A percentile compares a stretch with the other conserved stretches of the same genome.
Conservation (phyloP, 2,329 filamentous ascomycete genomes). For the Cytospora chrysosperma region DNA sequence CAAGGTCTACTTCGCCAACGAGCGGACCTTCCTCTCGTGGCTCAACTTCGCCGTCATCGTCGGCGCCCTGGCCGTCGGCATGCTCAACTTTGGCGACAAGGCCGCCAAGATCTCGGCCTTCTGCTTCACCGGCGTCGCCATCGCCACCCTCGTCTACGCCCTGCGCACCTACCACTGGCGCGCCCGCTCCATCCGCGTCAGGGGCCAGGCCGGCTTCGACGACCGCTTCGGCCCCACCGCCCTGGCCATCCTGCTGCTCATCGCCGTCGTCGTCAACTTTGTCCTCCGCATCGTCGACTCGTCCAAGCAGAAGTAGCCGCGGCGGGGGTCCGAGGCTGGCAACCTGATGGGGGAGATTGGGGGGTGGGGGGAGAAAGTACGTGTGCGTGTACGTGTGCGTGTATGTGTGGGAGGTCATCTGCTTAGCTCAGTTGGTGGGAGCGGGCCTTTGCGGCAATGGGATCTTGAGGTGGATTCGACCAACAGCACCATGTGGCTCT, state of each 20-base stretch:
- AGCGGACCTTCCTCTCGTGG: conserved; percentile 98
- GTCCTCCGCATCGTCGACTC: conserved; percentile 68
- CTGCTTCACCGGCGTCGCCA: conserved; percentile 89
- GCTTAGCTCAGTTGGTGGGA: not conserved
- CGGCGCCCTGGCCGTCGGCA: conserved; percentile 90
- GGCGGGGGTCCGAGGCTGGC: no score
- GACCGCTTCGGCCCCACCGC: conserved; percentile 93
- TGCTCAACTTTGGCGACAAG: conserved; percentile 96
- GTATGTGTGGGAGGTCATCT: no score
- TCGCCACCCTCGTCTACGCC: conserved; percentile 94
- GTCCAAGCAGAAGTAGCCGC: conserved; percentile 30
- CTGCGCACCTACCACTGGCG: conserved; percentile 96
- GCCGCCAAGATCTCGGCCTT: conserved; percentile 92
- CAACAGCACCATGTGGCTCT: not conserved
- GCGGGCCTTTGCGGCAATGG: not conserved
- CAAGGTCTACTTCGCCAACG: conserved; percentile 99
- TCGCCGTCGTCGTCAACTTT: conserved; percentile 95
- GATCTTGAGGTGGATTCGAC: not conserved
- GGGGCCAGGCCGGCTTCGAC: conserved; percentile 94
- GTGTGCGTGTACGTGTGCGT: no score
- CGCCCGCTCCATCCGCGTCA: conserved; percentile 84
- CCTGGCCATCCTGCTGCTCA: conserved; percentile 78
- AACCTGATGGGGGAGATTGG: no score
- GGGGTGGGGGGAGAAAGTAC: no score
- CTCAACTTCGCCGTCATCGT: conserved; percentile 99